Evolutionary conservation across 2,329 filamentous ascomycete genomes (phyloP).

Genomic region (Colletotrichum somersetense): DNA sequence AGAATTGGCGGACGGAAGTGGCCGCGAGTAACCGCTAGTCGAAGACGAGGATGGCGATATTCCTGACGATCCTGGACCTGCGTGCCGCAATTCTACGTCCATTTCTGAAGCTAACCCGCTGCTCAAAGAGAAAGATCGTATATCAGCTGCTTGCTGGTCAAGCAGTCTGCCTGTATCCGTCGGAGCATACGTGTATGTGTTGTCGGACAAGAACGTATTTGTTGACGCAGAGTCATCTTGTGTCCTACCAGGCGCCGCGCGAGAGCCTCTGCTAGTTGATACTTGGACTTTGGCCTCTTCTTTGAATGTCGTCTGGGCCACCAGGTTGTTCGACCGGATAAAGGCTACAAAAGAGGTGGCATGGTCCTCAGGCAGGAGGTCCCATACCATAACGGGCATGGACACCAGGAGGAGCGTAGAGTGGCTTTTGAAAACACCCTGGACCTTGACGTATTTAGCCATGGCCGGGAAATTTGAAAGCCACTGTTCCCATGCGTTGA

Average conservation of each 20-base stretch:
- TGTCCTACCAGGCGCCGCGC: not conserved
- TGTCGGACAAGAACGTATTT: constrained; percentile 31
- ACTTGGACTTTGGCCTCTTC: not conserved
- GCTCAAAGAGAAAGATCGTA: not conserved
- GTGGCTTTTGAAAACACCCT: constrained; percentile 72
- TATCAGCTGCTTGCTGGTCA: not conserved
- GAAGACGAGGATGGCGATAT: not conserved
- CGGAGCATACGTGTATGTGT: constrained; percentile 26
- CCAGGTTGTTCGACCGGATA: constrained; percentile 37
- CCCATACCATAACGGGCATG: constrained; percentile 71
- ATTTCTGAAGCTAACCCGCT: not conserved
- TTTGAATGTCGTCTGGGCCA: constrained; percentile 6
- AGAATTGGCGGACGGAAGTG: not conserved
- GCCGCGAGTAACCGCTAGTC: not conserved
- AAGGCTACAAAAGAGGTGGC: constrained; percentile 54
- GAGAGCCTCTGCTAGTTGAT: not conserved
- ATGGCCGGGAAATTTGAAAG: constrained; percentile 67
- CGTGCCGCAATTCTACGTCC: not conserved
- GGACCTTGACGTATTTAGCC: constrained; percentile 71
- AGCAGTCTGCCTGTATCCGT: constrained; percentile 6
- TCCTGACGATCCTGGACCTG: not conserved
- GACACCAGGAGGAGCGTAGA: constrained; percentile 70
- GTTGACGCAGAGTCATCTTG: constrained; percentile 20
- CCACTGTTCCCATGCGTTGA: constrained; percentile 72
- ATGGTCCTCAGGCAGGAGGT: constrained; percentile 68